phyloP scores from a whole-genome alignment of 1,139 yeast genomes.

The Magnusiomyces fungicola region DNA sequence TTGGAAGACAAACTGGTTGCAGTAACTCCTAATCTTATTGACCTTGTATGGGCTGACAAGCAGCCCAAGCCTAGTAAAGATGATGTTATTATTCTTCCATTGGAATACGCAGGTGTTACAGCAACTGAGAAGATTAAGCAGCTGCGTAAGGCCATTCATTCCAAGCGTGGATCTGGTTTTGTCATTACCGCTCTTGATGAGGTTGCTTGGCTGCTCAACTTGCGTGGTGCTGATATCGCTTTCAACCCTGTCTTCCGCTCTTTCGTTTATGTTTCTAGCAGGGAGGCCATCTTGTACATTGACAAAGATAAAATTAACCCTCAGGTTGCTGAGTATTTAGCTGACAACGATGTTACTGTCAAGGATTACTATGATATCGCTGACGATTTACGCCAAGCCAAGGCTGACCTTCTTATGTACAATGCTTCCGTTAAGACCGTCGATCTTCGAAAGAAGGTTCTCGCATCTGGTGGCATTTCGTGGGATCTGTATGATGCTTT shows the following conservation, averaged over 20 bases:
- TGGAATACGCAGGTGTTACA: slow-evolving; percentile 38
- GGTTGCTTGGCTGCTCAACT: slow-evolving; percentile 84
- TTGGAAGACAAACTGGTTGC: slow-evolving; percentile 40
- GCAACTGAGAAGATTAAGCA: slow-evolving; percentile 39
- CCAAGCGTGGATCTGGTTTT: slow-evolving; percentile 40
- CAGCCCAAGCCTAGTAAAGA: slow-evolving; percentile 32
- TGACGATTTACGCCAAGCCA: slow-evolving; percentile 27
- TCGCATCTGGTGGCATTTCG: slow-evolving; percentile 61
- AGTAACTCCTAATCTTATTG: slow-evolving; percentile 63
- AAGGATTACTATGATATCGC: slow-evolving; percentile 33
- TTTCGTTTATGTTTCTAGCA: slow-evolving; percentile 62
- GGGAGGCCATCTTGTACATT: slow-evolving; percentile 52
- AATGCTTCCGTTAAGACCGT: slow-evolving; percentile 14
- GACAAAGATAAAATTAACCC: slow-evolving; percentile 57
- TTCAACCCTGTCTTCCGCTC: slow-evolving; percentile 90
- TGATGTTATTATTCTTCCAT: slow-evolving; percentile 27
- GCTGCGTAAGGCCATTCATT: slow-evolving; percentile 39
- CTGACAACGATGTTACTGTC: slow-evolving; percentile 25
- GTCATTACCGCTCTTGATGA: slow-evolving; percentile 78
- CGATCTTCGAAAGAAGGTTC: slow-evolving; percentile 32
- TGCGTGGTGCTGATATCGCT: slow-evolving; percentile 79
- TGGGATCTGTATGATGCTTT: slow-evolving; percentile 70
- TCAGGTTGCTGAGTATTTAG: slow-evolving; percentile 31
- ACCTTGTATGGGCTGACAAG: slow-evolving; percentile 59
- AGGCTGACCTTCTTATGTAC: slow-evolving; percentile 33